phyloP scores from a whole-genome alignment of 2,329 filamentous ascomycete genomes.

The Geoglossum cookeanum region DNA sequence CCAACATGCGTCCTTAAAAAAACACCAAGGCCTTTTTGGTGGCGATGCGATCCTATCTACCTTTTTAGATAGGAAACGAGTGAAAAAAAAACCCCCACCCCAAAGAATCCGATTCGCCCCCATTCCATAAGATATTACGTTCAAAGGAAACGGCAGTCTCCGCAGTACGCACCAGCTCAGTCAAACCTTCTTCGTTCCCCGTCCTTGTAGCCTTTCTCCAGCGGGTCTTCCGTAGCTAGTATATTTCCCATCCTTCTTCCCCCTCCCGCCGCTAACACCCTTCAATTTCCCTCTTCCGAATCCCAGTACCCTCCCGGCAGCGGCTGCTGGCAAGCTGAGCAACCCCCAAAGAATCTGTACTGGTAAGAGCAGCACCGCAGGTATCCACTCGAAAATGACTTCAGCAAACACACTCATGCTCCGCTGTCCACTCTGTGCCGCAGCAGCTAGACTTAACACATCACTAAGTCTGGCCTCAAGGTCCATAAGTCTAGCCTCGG shows the following conservation, averaged over 20 bases:
- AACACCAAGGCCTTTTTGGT: not conserved
- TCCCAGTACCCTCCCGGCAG: not conserved
- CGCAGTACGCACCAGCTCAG: not conserved
- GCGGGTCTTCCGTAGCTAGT: not conserved
- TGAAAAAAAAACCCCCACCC: not conserved
- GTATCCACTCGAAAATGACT: not conserved
- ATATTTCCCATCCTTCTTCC: constrained; percentile 1
- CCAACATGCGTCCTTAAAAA: not conserved
- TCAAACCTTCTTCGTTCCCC: not conserved
- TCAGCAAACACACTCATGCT: not conserved
- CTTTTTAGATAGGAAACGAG: not conserved
- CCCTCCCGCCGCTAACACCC: not conserved
- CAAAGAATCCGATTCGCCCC: not conserved
- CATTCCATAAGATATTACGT: too few species aligned
- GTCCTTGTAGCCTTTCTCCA: constrained; percentile 1
- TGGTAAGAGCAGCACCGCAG: not conserved
- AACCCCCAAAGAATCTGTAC: not conserved
- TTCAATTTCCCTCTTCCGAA: not conserved
- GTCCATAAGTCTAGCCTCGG: constrained; percentile 52
- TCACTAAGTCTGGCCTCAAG: constrained; percentile 57
- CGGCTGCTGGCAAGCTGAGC: not conserved
- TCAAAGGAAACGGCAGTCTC: not conserved
- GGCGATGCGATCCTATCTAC: not conserved
- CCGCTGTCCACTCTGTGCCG: constrained; percentile 28
- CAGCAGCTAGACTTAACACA: constrained; percentile 61